A percentile compares a stretch with the other conserved stretches of the same genome.
Conservation (phyloP, 139 green algal species). For the Picochlorum sp. region DNA sequence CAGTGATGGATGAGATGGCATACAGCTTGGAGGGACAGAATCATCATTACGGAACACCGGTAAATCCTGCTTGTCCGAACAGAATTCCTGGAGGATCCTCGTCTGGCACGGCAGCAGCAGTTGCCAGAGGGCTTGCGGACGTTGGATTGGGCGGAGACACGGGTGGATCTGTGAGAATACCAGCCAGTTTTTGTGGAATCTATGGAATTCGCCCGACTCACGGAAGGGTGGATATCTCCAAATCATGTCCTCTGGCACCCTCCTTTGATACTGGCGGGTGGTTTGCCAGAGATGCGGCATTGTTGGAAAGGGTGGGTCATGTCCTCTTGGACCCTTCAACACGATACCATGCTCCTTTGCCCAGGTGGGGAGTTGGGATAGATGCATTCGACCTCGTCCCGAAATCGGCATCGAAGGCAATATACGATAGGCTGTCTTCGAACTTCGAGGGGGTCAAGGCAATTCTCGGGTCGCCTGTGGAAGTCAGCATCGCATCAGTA, state of each 20-base stretch:
- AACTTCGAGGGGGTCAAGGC: constrained; percentile 24
- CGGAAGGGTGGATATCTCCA: constrained; percentile 50
- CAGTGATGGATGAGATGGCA: constrained; percentile 90
- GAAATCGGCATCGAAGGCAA: constrained; percentile 1
- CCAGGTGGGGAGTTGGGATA: constrained; percentile 53
- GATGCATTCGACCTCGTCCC: constrained; percentile 69
- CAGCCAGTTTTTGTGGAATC: constrained; percentile 80
- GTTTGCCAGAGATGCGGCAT: constrained; percentile 47
- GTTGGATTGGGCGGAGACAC: constrained; percentile 85
- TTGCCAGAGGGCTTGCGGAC: constrained; percentile 62
- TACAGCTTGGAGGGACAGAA: constrained; percentile 70
- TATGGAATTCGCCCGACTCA: constrained; percentile 79
- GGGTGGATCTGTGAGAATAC: constrained; percentile 76
- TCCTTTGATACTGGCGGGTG: constrained; percentile 68
- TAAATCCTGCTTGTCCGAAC: constrained; percentile 70
- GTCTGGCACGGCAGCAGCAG: constrained; percentile 77
- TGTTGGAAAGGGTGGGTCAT: constrained; percentile 34
- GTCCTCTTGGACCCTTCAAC: constrained; percentile 43
- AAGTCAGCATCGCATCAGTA: constrained; percentile 22
- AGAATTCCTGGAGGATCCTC: constrained; percentile 84
- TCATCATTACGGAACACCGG: constrained; percentile 78
- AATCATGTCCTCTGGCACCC: constrained; percentile 60
- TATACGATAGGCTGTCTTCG: constrained; percentile 15
- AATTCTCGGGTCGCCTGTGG: constrained; percentile 40
- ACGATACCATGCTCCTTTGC: constrained; percentile 17